phyloP scores from a whole-genome alignment of 1,284 basidiomycete genomes.

The Coniferiporia sulphurascens region DNA sequence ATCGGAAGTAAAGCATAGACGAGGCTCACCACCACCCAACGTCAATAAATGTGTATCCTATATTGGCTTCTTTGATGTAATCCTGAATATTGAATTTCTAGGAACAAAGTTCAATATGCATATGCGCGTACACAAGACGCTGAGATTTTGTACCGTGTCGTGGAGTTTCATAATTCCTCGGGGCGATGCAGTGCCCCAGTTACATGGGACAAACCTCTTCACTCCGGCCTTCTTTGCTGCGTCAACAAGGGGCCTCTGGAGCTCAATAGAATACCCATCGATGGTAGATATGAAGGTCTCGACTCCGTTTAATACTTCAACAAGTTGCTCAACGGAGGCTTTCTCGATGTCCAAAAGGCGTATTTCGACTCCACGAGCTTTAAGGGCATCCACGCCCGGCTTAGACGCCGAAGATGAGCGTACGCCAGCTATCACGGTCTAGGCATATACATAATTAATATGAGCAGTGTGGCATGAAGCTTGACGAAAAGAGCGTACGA shows the following conservation, averaged over 20 bases:
- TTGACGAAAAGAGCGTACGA: neutral
- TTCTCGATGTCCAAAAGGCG: slow-evolving; percentile 8
- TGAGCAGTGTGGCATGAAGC: neutral
- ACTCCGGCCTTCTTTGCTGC: slow-evolving; percentile 17
- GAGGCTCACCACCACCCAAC: slow-evolving; percentile 18
- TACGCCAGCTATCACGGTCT: slow-evolving; percentile 11
- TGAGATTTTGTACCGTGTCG: slow-evolving; percentile 1
- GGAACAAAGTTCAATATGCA: neutral
- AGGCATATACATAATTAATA: neutral
- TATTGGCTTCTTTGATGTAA: slow-evolving; percentile 8
- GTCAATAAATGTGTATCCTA: slow-evolving; percentile 19
- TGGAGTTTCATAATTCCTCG: slow-evolving; percentile 3
- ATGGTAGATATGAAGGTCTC: slow-evolving; percentile 14
- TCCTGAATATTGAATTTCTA: slow-evolving; percentile 16
- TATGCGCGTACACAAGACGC: neutral
- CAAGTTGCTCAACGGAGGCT: slow-evolving; percentile 1
- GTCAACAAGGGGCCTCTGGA: slow-evolving; percentile 10
- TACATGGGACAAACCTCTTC: slow-evolving; percentile 16
- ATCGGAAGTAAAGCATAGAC: neutral
- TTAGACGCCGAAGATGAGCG: slow-evolving; percentile 14
- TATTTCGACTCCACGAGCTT: slow-evolving; percentile 13
- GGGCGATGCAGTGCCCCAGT: slow-evolving; percentile 15
- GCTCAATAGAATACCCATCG: neutral
- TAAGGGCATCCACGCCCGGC: slow-evolving; percentile 1
- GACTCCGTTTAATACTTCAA: neutral